phyloP scores from a whole-genome alignment of 345 rosid species.

The Pistacia vera region DNA sequence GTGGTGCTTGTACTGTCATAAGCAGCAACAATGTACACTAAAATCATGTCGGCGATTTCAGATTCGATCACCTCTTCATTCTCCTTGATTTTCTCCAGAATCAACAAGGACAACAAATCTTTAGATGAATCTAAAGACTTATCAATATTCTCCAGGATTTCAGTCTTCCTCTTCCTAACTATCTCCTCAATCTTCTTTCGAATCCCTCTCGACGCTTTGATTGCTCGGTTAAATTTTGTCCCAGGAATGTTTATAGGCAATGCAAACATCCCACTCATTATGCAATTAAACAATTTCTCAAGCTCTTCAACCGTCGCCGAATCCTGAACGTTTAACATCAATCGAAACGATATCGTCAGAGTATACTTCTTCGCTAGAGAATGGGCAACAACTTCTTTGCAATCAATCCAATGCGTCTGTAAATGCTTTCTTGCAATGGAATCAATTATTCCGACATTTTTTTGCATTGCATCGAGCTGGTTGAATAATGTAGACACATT shows the following conservation, averaged over 20 bases:
- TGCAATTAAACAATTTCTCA: neutral
- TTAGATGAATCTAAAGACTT: neutral
- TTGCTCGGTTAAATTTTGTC: constrained; percentile 1
- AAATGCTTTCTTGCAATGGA: neutral
- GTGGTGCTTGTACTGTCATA: constrained; percentile 23
- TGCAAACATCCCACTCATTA: neutral
- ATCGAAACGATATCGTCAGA: constrained; percentile 5
- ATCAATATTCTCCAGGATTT: constrained; percentile 3
- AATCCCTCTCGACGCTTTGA: neutral
- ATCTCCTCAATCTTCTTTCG: neutral
- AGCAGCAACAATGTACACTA: too few relatives aligned
- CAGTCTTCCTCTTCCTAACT: neutral
- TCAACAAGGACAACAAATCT: constrained; percentile 17
- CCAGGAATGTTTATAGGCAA: constrained; percentile 22
- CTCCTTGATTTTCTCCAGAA: constrained; percentile 11
- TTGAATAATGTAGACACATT: neutral
- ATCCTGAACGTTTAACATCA: constrained; percentile 21
- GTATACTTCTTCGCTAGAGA: constrained; percentile 14
- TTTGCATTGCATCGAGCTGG: neutral
- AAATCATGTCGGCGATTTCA: too few relatives aligned
- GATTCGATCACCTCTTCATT: too few relatives aligned
- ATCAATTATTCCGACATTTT: neutral
- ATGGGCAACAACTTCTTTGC: constrained; percentile 6
- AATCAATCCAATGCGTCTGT: constrained; percentile 1
- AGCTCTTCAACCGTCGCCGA: neutral